Percentiles rank a stretch among this genome's conserved stretches.
Conservation (phyloP, 257 asterid genomes). For the Buddleja alternifolia region DNA sequence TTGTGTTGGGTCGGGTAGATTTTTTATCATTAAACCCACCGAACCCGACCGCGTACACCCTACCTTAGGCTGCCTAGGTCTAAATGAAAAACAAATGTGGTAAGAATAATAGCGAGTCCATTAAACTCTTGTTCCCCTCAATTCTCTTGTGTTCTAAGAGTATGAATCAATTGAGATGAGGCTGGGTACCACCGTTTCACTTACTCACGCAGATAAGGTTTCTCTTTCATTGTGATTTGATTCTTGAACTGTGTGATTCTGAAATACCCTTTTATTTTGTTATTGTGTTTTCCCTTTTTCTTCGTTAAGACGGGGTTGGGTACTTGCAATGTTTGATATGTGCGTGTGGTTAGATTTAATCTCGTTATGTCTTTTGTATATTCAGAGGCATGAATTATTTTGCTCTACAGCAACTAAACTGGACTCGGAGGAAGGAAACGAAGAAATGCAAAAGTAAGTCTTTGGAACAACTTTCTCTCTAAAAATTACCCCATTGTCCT, state of each 20-base stretch:
- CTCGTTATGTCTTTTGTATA: conserved; percentile 13
- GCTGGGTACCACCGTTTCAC: no score
- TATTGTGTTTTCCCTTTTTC: no score
- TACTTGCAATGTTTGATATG: no score
- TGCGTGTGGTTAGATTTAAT: background rate
- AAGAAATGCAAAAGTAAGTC: conserved; percentile 44
- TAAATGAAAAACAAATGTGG: background rate
- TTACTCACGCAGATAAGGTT: no score
- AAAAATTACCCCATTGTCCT: background rate
- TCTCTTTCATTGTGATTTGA: no score
- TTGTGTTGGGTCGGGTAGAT: no score
- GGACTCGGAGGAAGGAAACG: conserved; percentile 38
- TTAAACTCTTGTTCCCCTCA: background rate
- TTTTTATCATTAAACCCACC: no score
- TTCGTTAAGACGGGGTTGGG: no score
- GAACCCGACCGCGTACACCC: no score
- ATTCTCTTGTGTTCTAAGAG: conserved; percentile 7
- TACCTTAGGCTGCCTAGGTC: background rate
- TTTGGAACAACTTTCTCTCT: background rate
- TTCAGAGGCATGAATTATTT: conserved; percentile 48
- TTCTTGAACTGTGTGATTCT: no score
- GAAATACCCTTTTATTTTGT: no score
- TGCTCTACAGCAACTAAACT: conserved; percentile 38
- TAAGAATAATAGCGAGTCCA: background rate
- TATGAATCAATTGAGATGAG: background rate